Percentiles rank a stretch among this genome's conserved stretches.
Evolutionary conservation across 2,329 filamentous ascomycete genomes (phyloP).

Genomic region (Penicillium sp.): DNA sequence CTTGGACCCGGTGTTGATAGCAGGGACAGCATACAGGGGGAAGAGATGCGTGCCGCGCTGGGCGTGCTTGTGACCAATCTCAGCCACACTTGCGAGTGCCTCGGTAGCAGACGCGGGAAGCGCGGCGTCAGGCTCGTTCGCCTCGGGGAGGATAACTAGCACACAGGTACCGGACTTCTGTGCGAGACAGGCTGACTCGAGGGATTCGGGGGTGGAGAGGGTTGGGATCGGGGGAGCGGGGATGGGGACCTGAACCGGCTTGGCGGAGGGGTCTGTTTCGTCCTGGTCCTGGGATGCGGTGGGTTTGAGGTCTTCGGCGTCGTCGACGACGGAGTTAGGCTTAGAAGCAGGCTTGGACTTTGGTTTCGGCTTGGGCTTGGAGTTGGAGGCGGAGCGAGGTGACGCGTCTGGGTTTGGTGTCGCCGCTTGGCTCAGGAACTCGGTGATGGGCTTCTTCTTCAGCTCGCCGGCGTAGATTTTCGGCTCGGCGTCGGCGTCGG

Average conservation of each 20-base stretch:
- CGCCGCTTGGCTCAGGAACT: slow-evolving; percentile 77
- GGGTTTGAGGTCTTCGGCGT: slow-evolving; percentile 37
- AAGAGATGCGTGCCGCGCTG: slow-evolving; percentile 68
- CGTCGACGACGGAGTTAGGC: slow-evolving; percentile 48
- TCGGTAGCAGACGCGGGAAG: slow-evolving; percentile 44
- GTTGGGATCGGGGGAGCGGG: slow-evolving; percentile 62
- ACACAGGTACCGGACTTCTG: slow-evolving; percentile 79
- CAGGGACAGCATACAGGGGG: slow-evolving; percentile 75
- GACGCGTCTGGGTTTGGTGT: slow-evolving; percentile 73
- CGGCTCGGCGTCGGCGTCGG: slow-evolving; percentile 65
- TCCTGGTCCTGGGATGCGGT: slow-evolving; percentile 47
- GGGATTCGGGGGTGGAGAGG: slow-evolving; percentile 61
- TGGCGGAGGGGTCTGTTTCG: slow-evolving; percentile 32
- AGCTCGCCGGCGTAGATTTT: slow-evolving; percentile 77
- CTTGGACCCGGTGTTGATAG: slow-evolving; percentile 56
- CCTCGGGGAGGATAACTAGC: slow-evolving; percentile 65
- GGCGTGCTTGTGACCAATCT: slow-evolving; percentile 73
- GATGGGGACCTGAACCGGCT: slow-evolving; percentile 51
- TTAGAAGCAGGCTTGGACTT: slow-evolving; percentile 49
- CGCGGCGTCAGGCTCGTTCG: slow-evolving; percentile 52
- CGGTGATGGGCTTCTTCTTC: slow-evolving; percentile 76
- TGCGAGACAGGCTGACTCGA: slow-evolving; percentile 70
- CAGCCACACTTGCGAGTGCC: slow-evolving; percentile 63
- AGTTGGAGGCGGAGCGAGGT: slow-evolving; percentile 24
- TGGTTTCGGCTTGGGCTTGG: slow-evolving; percentile 40